Percentiles rank a stretch among this genome's conserved stretches.
Conservation (phyloP, 768 basidiomycete genomes). For the Tylopilus cervinicoccineus region DNA sequence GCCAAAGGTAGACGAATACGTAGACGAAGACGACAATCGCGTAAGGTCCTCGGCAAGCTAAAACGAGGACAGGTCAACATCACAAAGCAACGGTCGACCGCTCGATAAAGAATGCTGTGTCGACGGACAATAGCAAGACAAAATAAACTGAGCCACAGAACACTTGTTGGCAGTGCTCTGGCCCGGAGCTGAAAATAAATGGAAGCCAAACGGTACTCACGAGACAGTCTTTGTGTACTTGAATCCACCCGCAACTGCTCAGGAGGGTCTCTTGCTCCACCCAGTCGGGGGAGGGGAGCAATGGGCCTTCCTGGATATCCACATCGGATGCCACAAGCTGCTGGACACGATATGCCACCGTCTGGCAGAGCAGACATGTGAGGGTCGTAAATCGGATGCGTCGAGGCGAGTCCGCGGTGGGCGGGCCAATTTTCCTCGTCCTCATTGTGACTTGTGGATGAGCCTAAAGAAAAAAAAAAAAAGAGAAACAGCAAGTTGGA, state of each 20-base stretch:
- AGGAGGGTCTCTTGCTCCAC: constrained; percentile 69
- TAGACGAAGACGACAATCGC: constrained; percentile 34
- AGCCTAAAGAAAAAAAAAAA: constrained; percentile 36
- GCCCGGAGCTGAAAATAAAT: neutral
- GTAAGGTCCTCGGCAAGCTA: constrained; percentile 26
- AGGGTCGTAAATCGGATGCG: constrained; percentile 59
- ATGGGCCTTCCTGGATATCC: constrained; percentile 57
- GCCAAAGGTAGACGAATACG: constrained; percentile 45
- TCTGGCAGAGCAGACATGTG: constrained; percentile 66
- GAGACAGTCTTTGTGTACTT: constrained; percentile 60
- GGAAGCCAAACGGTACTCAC: constrained; percentile 43
- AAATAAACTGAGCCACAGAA: constrained; percentile 3
- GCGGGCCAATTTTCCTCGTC: constrained; percentile 44
- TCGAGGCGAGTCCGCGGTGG: constrained; percentile 43
- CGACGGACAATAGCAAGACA: constrained; percentile 8
- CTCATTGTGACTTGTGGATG: constrained; percentile 72
- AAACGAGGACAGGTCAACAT: constrained; percentile 16
- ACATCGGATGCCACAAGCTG: constrained; percentile 55
- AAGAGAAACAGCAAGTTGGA: constrained; percentile 1
- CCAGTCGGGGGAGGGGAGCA: constrained; percentile 74
- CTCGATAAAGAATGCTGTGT: constrained; percentile 8
- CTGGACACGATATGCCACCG: constrained; percentile 63
- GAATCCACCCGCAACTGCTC: constrained; percentile 68
- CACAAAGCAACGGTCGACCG: neutral
- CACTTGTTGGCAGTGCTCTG: neutral